Base-by-base conservation (phyloP, 129 eudicot genomes). In the Silybum marianum region DNA sequence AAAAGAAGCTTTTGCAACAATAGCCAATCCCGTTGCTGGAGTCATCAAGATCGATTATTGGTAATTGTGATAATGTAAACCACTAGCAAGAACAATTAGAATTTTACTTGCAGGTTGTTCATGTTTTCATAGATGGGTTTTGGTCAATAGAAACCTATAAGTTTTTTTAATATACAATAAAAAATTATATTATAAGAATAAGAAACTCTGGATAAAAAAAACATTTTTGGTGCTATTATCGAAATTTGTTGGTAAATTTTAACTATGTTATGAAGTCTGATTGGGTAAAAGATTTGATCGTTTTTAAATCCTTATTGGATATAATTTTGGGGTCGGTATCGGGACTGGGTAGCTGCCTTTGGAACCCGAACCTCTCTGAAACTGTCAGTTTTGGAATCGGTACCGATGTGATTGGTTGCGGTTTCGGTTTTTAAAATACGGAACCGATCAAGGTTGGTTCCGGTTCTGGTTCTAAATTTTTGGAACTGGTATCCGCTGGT, bases 21-120 rank as follows among this genome's bases (percentile, higher is more conserved):
- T 88, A 48, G 92, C 89, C 9, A 39, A 88, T 40, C 89, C 87
- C 0, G 84, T 76, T 16, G 91, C 91, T 14, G 89, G 89, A 21
- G 60, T 80, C 12, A 88, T 88, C 70, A 77, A 85, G 10, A 88
- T 88, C 19, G 87, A 87, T 4, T 81, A 68, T 23, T 74, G 78
- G 83, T 58, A 80, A 68, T 2, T 67, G 7, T 58, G 63, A 18
- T 54, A 4, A 54, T 1, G 63, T 18, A 54, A 54, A 54, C 9
- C 22, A 54, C n/a, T 32, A 32, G 36, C 36, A 32, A 32, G 22
- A 54, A 54, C 63, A 54, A 54, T 54, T 16, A 54, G 63, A 16
- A 54, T 4, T 3, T 54, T 16, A 9, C 22, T 18, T 54, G 22
- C 9, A 58, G 24, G n/a, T 58, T 58, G 66, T 58, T 58, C 66